Conservation (phyloP, 176 grass and related monocot genomes). For the Thalia dealbata region DNA sequence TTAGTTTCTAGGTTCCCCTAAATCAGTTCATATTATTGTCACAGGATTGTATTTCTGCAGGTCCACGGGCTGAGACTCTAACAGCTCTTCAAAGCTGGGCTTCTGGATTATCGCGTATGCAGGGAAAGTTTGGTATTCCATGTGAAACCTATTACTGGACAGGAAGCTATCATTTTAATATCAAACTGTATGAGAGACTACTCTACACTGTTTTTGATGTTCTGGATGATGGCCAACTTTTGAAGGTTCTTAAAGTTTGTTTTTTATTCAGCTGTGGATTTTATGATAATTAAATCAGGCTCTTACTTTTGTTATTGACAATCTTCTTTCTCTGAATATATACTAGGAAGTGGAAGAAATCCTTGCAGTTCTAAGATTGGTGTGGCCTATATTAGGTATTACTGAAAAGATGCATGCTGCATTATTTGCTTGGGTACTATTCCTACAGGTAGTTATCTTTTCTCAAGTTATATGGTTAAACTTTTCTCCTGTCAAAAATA, state of each 20-base stretch:
- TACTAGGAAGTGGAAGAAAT: conserved; percentile 88
- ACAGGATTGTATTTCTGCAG: conserved; percentile 64
- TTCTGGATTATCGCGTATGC: conserved; percentile 31
- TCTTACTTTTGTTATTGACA: conserved; percentile 11
- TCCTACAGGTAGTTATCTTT: conserved; percentile 45
- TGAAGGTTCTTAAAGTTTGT: conserved; percentile 58
- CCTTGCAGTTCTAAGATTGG: conserved; percentile 46
- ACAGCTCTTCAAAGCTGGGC: conserved; percentile 65
- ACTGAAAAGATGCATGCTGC: conserved; percentile 55
- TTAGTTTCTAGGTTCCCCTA: not conserved
- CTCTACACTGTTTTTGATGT: conserved; percentile 84
- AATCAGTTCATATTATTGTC: conserved; percentile 12
- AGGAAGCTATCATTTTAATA: conserved; percentile 62
- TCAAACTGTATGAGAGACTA: conserved; percentile 76
- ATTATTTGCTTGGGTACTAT: conserved; percentile 75
- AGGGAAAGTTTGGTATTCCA: conserved; percentile 50
- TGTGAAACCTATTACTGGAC: conserved; percentile 63
- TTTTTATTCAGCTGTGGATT: conserved; percentile 1
- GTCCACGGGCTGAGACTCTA: conserved; percentile 51
- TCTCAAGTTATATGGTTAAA: not conserved
- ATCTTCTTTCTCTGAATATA: conserved; percentile 26
- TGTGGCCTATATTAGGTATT: conserved; percentile 72
- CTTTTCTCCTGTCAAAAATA: no score
- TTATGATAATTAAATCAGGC: conserved; percentile 16
- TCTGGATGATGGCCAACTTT: conserved; percentile 82